Base-by-base conservation (phyloP, 192 early-diverging fungal genomes). In the Backusella tarrabulga region DNA sequence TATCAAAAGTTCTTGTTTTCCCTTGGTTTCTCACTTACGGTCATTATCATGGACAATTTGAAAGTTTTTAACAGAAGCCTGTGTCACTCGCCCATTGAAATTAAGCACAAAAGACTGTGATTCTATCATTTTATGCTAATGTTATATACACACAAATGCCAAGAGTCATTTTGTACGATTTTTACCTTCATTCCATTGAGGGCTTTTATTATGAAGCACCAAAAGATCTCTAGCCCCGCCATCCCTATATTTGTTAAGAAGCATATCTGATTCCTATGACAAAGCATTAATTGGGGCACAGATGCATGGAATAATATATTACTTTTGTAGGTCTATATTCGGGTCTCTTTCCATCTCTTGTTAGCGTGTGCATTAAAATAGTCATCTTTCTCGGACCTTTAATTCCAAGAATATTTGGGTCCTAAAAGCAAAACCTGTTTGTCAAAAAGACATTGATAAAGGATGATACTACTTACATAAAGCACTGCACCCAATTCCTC, bases 61-160 rank as follows among this genome's bases (percentile, higher is more conserved):
- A 79, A 99, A 97, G 80, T 98, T 99, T 79, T 99, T 99, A 12
- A 98, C 97, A 0, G 95, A 97, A 1, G 97, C 91, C 74, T 92
- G 75, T 11, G 91, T 91, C 1, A 99, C 95, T 12, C 98, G 85
- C 0, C 95, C 95, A 56, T 90, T 93, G 80, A 99, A 99, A 79
- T 98, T 97, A n/a, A 99, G 79, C 1, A 96, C 94, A 87, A 92
- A 98, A 19, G 95, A 93, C 71, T 92, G 87, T 7, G 93, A 95
- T 46, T 97, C 95, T 94, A 84, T 1, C 9, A 23, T 74, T 23
- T 32, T 26, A 23, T 35, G 71, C 6, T 50, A 26, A 15, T 34
- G 67, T 68, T 46, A 12, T 42, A 76, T 72, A 7, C 42, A 50
- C 15, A 56, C 0, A 50, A 5, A 11, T 34, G 8, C n/a, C 8